Percentiles rank a stretch among this genome's conserved stretches.
phyloP scores from a whole-genome alignment of 106 monocot species.

The Allium fistulosum region DNA sequence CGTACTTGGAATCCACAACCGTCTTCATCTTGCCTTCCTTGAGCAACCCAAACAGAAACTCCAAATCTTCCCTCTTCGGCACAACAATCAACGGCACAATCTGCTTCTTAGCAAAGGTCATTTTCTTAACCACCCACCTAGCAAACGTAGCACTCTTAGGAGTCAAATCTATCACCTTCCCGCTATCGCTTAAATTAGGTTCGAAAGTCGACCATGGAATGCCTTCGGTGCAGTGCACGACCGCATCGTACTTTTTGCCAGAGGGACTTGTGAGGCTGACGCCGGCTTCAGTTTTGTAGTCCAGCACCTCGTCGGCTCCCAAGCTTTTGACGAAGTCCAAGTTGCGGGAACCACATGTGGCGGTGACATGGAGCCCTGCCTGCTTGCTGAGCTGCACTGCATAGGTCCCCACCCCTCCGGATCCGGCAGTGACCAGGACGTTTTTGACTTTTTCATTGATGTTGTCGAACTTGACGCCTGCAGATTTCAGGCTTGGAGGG shows the following conservation, averaged over 20 bases:
- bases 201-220: constrained; percentile 25
- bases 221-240: constrained; percentile 21
- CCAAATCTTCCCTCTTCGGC: constrained; percentile 19
- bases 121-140: constrained; percentile 3
- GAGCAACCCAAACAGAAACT: constrained; percentile 22
- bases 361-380: constrained; percentile 24
- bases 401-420: constrained; percentile 43
- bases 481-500: constrained; percentile 30
- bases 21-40: constrained; percentile 45
- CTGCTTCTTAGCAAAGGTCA: constrained; percentile 25
- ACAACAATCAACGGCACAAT: constrained; percentile 11
- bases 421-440: constrained; percentile 47
- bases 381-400: constrained; percentile 49
- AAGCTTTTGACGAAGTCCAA: constrained; percentile 27
- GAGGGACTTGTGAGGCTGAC: constrained; percentile 28
- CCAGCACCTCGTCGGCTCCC: constrained; percentile 45
- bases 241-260: constrained; percentile 29
- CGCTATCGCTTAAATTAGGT: constrained; percentile 16
- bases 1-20: constrained; percentile 28
- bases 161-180: constrained; percentile 25
- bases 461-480: constrained; percentile 27
- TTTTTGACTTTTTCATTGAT: constrained; percentile 17
- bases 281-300: constrained; percentile 39
- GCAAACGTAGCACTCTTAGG: constrained; percentile 6
- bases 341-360: constrained; percentile 44